A percentile compares a stretch with the other conserved stretches of the same genome.
Evolutionary conservation across 345 rosid genomes (phyloP).

Genomic region (Citrus sp.): DNA sequence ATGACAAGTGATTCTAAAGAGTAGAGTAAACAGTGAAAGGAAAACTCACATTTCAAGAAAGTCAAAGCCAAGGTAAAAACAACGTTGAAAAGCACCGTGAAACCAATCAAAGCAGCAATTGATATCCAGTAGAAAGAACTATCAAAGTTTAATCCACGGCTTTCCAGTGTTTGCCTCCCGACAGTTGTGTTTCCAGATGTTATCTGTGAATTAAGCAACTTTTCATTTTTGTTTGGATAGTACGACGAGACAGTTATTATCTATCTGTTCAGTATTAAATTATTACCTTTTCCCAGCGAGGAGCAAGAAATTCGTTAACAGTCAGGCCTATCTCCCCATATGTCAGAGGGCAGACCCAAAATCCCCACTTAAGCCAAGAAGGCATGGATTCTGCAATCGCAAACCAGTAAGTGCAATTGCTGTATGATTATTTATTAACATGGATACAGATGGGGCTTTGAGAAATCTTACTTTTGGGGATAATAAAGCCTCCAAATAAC

Average conservation of each 20-base stretch:
- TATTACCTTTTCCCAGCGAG: constrained; percentile 48
- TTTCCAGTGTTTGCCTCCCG: constrained; percentile 33
- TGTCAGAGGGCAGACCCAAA: constrained; percentile 65
- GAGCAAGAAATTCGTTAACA: constrained; percentile 57
- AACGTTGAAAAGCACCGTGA: constrained; percentile 37
- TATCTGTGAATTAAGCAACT: neutral
- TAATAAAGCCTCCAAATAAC: constrained; percentile 56
- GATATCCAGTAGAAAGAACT: constrained; percentile 32
- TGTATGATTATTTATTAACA: neutral
- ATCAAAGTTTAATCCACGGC: constrained; percentile 36
- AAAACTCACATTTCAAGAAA: constrained; percentile 33
- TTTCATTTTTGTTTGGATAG: neutral
- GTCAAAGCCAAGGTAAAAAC: constrained; percentile 33
- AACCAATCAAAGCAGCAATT: constrained; percentile 34
- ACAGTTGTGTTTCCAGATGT: constrained; percentile 12
- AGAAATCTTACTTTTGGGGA: constrained; percentile 31
- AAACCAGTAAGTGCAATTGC: neutral
- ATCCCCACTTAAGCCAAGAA: constrained; percentile 60
- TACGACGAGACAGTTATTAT: too few relatives aligned
- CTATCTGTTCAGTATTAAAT: neutral
- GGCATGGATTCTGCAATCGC: constrained; percentile 28
- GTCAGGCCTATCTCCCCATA: constrained; percentile 59
- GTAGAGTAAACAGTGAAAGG: neutral
- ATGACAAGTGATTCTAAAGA: too few relatives aligned
- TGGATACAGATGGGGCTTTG: neutral